Conservation (phyloP, 208 protist genomes). For the Crithidia mellificae region DNA sequence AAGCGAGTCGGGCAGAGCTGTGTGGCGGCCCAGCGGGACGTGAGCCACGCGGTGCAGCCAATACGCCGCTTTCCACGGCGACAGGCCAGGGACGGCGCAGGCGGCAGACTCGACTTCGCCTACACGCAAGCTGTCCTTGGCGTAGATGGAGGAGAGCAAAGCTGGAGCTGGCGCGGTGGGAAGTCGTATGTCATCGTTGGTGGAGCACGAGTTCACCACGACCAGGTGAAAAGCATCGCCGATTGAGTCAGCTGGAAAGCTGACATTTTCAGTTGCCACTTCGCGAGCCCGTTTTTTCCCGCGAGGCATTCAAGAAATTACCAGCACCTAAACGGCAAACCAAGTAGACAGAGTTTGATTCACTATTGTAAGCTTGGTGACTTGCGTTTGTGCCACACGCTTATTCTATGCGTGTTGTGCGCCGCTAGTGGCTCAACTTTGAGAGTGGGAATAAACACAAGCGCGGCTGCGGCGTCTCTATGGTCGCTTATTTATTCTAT, state of each 20-base stretch:
- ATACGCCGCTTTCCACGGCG: slow-evolving; percentile 28
- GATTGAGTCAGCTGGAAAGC: background rate
- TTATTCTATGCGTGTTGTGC: too few relatives aligned
- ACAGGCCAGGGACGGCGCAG: background rate
- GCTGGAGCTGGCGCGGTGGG: slow-evolving; percentile 48
- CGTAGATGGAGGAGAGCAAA: slow-evolving; percentile 59
- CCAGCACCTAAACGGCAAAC: too few relatives aligned
- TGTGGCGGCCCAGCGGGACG: slow-evolving; percentile 65
- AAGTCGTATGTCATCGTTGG: slow-evolving; percentile 56
- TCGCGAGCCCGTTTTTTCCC: background rate
- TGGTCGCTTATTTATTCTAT: too few relatives aligned
- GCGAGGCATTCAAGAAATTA: slow-evolving; percentile 6
- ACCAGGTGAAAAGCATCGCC: slow-evolving; percentile 30
- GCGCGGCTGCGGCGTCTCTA: too few relatives aligned
- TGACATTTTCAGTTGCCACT: background rate
- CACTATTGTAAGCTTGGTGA: too few relatives aligned
- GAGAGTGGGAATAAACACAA: too few relatives aligned
- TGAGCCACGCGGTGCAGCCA: slow-evolving; percentile 72
- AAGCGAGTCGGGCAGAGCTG: slow-evolving; percentile 36
- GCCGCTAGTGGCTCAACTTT: too few relatives aligned
- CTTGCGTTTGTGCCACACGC: too few relatives aligned
- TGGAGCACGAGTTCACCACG: slow-evolving; percentile 57
- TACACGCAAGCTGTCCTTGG: slow-evolving; percentile 1
- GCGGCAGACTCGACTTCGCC: background rate
- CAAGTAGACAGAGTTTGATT: too few relatives aligned